Percentiles rank a stretch among this genome's conserved stretches.
Conservation (phyloP, 768 basidiomycete genomes). For the Trametes cubensis region DNA sequence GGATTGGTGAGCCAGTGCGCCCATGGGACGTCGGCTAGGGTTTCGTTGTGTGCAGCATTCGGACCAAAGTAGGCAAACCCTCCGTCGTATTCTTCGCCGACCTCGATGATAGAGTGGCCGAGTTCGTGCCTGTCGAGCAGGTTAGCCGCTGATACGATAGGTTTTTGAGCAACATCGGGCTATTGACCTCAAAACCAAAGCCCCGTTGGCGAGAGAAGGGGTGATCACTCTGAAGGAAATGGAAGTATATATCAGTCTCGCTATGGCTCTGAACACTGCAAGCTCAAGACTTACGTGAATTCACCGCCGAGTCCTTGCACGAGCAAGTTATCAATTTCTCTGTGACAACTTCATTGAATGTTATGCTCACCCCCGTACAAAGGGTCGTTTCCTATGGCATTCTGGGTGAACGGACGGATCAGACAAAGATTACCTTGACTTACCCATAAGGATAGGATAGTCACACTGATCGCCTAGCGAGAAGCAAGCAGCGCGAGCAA, state of each 20-base stretch:
- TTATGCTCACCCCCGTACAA: constrained; percentile 63
- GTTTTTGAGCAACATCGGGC: no score
- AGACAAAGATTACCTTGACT: background rate
- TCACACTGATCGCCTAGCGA: constrained; percentile 67
- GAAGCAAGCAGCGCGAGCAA: constrained; percentile 68
- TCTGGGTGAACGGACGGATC: background rate
- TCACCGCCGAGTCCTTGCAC: constrained; percentile 68
- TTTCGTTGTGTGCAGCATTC: constrained; percentile 54
- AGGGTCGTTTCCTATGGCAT: constrained; percentile 68
- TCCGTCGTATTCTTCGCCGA: constrained; percentile 86
- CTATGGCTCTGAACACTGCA: background rate
- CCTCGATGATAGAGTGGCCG: constrained; percentile 76
- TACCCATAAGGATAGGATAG: constrained; percentile 76
- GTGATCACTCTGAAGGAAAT: constrained; percentile 62
- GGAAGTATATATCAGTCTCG: background rate
- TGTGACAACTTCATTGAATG: background rate
- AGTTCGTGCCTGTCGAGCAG: constrained; percentile 59
- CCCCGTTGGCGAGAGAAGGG: constrained; percentile 71
- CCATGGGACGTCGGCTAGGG: constrained; percentile 57
- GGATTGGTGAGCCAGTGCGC: constrained; percentile 62
- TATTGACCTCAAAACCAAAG: constrained; percentile 61
- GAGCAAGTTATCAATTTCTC: background rate
- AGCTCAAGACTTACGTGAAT: constrained; percentile 63
- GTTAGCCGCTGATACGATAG: background rate
- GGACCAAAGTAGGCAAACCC: constrained; percentile 73